Evolutionary conservation across 768 basidiomycete species (phyloP), one percentile per base, ranked within the genome.

Genomic region (Botryobasidium botryosum): DNA sequence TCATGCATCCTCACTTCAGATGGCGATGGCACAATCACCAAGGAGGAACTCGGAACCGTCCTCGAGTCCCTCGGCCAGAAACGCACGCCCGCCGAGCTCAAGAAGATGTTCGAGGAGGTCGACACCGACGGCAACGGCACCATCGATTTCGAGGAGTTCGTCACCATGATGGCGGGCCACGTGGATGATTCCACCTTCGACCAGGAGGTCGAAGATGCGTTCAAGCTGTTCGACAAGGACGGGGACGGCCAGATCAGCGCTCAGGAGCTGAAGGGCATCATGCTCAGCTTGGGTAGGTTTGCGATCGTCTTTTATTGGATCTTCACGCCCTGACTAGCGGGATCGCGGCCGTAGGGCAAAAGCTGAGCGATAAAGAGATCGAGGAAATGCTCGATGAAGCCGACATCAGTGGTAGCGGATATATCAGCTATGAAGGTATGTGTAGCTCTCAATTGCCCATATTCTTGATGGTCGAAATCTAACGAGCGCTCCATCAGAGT

Each of bases 271-370:
- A 17, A 33, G 17, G 32, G 13, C 13, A 33, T 60, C 35, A 62
- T 48, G 18, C 59, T 43, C 24, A 53, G 56, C 13, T 57, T 49
- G 23, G 61, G 57, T 2, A 58, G 59, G 20, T 42, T 23, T 21
- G 20, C 27, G 21, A 7, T 33, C 7, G 18, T 6, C 44, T 17
- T 50, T 20, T 54, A 55, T 24, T 51, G 49, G 43, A 51, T 27
- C 27, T 40, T 37, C 50, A 54, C 1, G 55, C 53, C 17, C 46
- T 58, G 8, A 32, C 49, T 43, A n/a, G n/a, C n/a, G n/a, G n/a
- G n/a, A n/a, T n/a, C n/a, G n/a, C n/a, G n/a, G n/a, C n/a, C n/a
- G n/a, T n/a, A n/a, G n/a, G n/a, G n/a, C n/a, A 33, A 33, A 33
- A 33, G 12, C 32, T 33, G 12, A 33, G 13, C 13, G 32, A 33